Base-by-base conservation (phyloP, 2,329 filamentous ascomycete species). In the Hymenoscyphus repandus region DNA sequence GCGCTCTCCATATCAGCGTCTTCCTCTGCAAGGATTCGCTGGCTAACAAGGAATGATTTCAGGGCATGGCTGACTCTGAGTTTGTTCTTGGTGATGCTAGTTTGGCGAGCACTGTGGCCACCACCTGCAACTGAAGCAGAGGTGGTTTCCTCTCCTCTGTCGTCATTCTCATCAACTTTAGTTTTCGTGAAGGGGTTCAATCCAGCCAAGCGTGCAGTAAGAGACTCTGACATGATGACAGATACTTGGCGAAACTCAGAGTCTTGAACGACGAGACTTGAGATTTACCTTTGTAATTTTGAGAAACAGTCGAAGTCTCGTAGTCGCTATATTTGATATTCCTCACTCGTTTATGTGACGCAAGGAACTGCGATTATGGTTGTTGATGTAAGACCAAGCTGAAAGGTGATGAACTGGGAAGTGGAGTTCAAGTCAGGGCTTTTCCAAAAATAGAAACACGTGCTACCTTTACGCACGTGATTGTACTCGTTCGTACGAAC, bases 21-120 rank as follows among this genome's bases (percentile, higher is more conserved):
- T 2, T 61, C 63, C 33, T 73, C 66, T 5, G 71, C 68, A 6
- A 86, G 60, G 10, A 82, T 67, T 1, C 71, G 66, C 30, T 82
- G 66, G n/a, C 77, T 66, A 38, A 72, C 72, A 13, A 86, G 70
- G 54, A 80, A 81, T 1, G 71, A 71, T 51, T 74, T 76, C 39
- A 86, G 64, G 0, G 79, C 77, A 53, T 72, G 71, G 68, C 82
- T 85, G 57, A 86, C 77, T 45, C 76, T 72, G 22, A 86, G 72
- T 49, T 78, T 70, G 38, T 74, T 72, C 53, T 77, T 77, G 9
- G 74, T 74, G 48, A 72, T 64, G 31, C 70, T 67, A 11, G 73
- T 74, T 37, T 52, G 41, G 6, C 54, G 55, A 46, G 56, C 50
- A 47, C 53, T 47, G 45, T 56, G 58, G 10, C 57, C 58, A 17